Conservation (phyloP, 352 stramenopile genomes). For the Pythium apleroticum region DNA sequence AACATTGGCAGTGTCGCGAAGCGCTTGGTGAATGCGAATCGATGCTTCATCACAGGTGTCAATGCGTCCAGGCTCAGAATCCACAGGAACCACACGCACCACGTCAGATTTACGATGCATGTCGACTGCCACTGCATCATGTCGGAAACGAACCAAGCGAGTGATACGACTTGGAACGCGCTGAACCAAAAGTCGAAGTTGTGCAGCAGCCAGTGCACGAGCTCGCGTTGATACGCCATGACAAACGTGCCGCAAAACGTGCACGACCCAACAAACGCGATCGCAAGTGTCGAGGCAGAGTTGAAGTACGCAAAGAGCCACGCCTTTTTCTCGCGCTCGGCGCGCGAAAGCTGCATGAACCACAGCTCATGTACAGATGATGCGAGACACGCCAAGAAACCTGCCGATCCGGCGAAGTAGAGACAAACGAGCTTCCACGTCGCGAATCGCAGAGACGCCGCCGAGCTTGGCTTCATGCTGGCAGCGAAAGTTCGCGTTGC, state of each 20-base stretch:
- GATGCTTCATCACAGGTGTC: constrained; percentile 11
- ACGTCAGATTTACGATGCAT: not conserved
- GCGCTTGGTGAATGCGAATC: not conserved
- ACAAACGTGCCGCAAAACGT: not conserved
- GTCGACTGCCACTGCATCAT: constrained; percentile 4
- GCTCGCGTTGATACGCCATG: constrained; percentile 10
- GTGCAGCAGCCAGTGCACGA: constrained; percentile 8
- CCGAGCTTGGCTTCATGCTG: no score
- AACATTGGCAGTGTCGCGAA: not conserved
- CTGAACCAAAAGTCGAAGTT: constrained; percentile 21
- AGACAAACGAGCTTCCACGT: not conserved
- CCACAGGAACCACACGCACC: constrained; percentile 17
- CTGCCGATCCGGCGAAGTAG: not conserved
- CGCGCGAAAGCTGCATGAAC: not conserved
- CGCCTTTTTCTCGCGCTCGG: not conserved
- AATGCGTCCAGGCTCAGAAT: constrained; percentile 10
- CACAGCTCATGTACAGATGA: not conserved
- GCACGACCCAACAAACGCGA: not conserved
- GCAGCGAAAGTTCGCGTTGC: not conserved
- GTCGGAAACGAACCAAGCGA: constrained; percentile 5
- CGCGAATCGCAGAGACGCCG: not conserved
- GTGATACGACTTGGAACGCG: not conserved
- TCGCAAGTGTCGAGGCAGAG: not conserved
- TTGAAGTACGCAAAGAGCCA: not conserved
- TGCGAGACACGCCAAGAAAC: not conserved